Percentiles rank a stretch among this genome's conserved stretches.
Conservation (phyloP, 2,329 filamentous ascomycete genomes). For the Fusarium papillatum region DNA sequence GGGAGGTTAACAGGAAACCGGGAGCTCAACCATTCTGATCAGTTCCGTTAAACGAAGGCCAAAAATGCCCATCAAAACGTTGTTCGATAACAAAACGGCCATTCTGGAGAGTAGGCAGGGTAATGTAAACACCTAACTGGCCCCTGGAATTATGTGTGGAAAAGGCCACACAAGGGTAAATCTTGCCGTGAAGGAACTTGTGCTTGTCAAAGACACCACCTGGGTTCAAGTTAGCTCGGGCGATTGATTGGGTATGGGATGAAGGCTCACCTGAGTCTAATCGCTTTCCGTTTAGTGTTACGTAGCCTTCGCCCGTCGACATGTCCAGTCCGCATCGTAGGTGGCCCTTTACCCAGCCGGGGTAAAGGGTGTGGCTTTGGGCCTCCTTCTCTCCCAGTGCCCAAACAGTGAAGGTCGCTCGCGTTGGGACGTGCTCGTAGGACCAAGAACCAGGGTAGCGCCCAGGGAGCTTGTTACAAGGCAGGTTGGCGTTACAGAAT, state of each 20-base stretch:
- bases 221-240: neutral
- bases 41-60: too few relatives aligned
- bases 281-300: neutral
- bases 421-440: too few relatives aligned
- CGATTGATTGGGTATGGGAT: neutral
- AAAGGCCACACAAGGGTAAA: neutral
- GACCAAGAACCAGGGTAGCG: neutral
- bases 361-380: neutral
- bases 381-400: neutral
- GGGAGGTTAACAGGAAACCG: too few relatives aligned
- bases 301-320: neutral
- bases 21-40: too few relatives aligned
- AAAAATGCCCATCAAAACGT: too few relatives aligned
- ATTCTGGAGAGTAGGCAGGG: too few relatives aligned
- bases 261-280: neutral
- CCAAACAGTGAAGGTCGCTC: too few relatives aligned
- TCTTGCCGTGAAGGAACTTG: neutral
- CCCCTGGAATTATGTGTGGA: too few relatives aligned
- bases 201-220: neutral
- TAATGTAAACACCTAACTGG: too few relatives aligned
- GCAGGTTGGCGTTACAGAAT: neutral
- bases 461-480: neutral
- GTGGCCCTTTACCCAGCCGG: too few relatives aligned
- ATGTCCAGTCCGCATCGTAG: too few relatives aligned
- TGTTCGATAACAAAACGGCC: too few relatives aligned